phyloP scores from a whole-genome alignment of 148 eudicot species.

The Nepenthes gracilis region DNA sequence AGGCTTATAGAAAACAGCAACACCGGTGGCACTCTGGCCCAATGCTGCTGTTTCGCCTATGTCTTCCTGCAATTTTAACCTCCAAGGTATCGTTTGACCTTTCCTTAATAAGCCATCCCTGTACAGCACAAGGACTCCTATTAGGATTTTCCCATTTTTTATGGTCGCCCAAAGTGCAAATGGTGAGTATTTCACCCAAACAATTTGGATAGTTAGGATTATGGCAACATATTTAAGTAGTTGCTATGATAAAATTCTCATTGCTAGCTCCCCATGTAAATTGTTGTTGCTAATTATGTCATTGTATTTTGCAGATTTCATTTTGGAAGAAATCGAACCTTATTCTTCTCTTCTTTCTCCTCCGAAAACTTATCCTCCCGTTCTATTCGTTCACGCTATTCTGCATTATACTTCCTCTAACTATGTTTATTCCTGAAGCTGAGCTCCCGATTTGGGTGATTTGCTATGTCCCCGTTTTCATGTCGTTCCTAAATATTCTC shows the following conservation, averaged over 20 bases:
- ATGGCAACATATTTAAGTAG: neutral
- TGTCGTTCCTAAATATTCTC: conserved; percentile 45
- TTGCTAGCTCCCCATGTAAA: neutral
- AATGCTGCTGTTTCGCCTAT: conserved; percentile 55
- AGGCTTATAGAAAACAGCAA: conserved; percentile 58
- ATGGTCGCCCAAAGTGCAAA: too few species aligned
- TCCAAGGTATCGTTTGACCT: conserved; percentile 31
- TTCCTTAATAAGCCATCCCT: neutral
- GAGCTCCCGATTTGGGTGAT: conserved; percentile 56
- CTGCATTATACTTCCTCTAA: conserved; percentile 53
- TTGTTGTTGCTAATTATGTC: neutral
- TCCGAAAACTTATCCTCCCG: conserved; percentile 55
- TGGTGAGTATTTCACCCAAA: too few species aligned
- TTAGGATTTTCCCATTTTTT: too few species aligned
- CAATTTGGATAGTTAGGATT: too few species aligned
- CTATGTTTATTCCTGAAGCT: conserved; percentile 64
- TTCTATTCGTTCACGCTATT: conserved; percentile 62
- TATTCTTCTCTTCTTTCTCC: conserved; percentile 55
- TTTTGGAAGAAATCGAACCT: conserved; percentile 46
- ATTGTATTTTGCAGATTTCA: conserved; percentile 34
- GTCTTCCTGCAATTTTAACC: conserved; percentile 38
- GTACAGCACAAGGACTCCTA: too few species aligned
- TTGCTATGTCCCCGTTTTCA: conserved; percentile 42
- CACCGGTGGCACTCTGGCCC: conserved; percentile 79
- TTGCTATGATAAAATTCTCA: too few species aligned